phyloP scores from a whole-genome alignment of 352 stramenopile species.

The Phytophthora meadii region DNA sequence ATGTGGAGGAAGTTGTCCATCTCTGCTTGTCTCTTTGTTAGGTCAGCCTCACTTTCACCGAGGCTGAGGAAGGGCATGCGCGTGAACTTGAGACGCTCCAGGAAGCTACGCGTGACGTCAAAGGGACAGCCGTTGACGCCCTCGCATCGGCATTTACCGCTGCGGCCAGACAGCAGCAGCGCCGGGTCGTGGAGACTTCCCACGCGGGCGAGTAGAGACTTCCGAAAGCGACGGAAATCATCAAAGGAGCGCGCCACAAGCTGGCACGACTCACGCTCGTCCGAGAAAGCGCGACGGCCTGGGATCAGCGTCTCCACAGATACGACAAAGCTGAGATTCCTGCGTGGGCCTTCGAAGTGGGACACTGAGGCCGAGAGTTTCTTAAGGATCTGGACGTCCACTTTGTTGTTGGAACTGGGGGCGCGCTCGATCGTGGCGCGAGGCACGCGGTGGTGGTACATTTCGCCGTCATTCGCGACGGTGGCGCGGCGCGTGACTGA shows the following conservation, averaged over 20 bases:
- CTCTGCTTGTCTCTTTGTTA: slow-evolving; percentile 72
- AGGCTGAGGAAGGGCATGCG: slow-evolving; percentile 76
- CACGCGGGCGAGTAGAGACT: slow-evolving; percentile 72
- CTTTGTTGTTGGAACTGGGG: slow-evolving; percentile 33
- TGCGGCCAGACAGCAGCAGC: slow-evolving; percentile 41
- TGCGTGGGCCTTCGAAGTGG: slow-evolving; percentile 69
- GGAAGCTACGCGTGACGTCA: slow-evolving; percentile 72
- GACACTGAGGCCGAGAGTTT: slow-evolving; percentile 80
- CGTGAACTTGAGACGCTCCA: slow-evolving; percentile 80
- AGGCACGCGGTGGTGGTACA: slow-evolving; percentile 26
- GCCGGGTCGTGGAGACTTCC: slow-evolving; percentile 51
- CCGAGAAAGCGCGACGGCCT: slow-evolving; percentile 55
- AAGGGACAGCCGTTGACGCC: slow-evolving; percentile 69
- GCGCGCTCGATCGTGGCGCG: slow-evolving; percentile 53
- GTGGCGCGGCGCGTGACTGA: slow-evolving; percentile 48
- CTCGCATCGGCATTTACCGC: slow-evolving; percentile 66
- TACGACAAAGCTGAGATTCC: slow-evolving; percentile 82
- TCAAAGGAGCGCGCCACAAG: slow-evolving; percentile 78
- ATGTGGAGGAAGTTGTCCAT: slow-evolving; percentile 88
- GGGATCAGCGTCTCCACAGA: slow-evolving; percentile 79
- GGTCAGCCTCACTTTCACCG: slow-evolving; percentile 45
- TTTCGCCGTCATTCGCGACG: slow-evolving; percentile 45
- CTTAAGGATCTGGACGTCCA: slow-evolving; percentile 85
- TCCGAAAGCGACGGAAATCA: slow-evolving; percentile 79
- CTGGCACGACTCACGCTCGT: slow-evolving; percentile 76